Evolutionary conservation across 768 basidiomycete species (phyloP), one percentile per base, ranked within the genome.

Genomic region (Russula brevipes): DNA sequence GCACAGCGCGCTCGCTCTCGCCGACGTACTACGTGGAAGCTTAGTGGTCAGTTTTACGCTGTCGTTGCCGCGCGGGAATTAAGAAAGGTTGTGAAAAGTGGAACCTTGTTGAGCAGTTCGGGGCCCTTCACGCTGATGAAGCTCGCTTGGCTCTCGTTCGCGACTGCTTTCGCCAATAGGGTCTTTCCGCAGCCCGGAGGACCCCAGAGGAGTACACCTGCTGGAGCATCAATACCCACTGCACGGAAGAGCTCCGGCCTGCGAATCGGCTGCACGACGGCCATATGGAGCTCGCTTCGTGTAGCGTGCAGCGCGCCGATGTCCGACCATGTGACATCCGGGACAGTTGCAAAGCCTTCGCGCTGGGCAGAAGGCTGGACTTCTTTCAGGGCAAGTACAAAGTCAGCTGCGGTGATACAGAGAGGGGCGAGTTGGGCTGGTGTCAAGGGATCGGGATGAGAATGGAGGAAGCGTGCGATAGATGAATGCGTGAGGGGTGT

Each of bases 171-270:
- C 0, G 97, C 97, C n/a, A 99, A 78, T 35, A 99, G 72, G 0
- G 97, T 99, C 77, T 98, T 99, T 5, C 97, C 97, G 71, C 96
- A 98, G 10, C 97, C 97, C 0, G 97, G 96, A 31, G 97, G 97
- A 36, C 97, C 97, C 97, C 97, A 98, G n/a, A 98, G 76, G 39
- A 98, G 76, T 3, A 98, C 97, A 0, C 96, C 97, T 70, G 93
- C 94, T 0, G 93, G 86, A 0, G 92, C 91, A 36, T 87, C 85
- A 65, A 99, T 94, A 6, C 97, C 97, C 1, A 98, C 89, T 10
- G 82, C 82, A 51, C 76, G 84, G 75, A 99, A 99, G 2, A 98
- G 73, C 70, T 94, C 93, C 0, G 97, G 96, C 38, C 91, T 78
- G 54, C 84, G 81, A 68, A 98, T 94, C 6, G 97, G 96, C 70